Base-by-base conservation (phyloP, 768 basidiomycete genomes). In the Nevesoporus exiguus region DNA sequence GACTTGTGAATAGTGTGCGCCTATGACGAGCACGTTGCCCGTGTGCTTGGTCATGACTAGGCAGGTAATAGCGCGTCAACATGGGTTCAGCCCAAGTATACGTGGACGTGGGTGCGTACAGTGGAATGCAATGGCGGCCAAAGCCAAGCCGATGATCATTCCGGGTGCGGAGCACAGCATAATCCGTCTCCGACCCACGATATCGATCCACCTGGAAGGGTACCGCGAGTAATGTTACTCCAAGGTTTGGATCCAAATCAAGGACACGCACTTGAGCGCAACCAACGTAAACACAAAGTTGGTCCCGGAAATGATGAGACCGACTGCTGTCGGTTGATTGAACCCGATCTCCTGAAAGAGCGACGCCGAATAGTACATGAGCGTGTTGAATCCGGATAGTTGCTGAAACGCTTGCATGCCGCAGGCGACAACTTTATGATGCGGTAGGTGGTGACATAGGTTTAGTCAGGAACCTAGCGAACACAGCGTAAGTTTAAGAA, bases 331-430 rank as follows among this genome's bases (percentile, higher is more conserved):
- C 0, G 90, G 85, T 63, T 93, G 86, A 64, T 87, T 74, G 71
- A 92, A 92, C 0, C 90, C 90, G 46, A 92, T 86, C 58, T 83
- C 77, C 59, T 86, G 80, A 74, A 92, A 92, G 13, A 92, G 76
- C 0, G 88, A 89, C 4, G 89, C 85, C 21, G 85, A 86, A 64
- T 86, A 85, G 62, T 80, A 82, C 80, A 84, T 83, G 54, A 90
- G 77, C 0, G 90, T 89, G 62, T 92, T 91, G 76, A 90, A 91
- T 2, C 90, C 90, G 56, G 84, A 91, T 0, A 92, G 76, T 65
- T 92, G 90, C 64, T 93, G 90, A 70, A 84, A 85, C 0, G 86
- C 88, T 72, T 92, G 90, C 69, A 92, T 81, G 41, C 86, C 90
- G 64, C 87, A 88, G 10, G 81, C 86, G 14, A 93, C 77, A 58